Base-by-base conservation (phyloP, 306 rosid species). In the Macrotyloma uniflorum region DNA sequence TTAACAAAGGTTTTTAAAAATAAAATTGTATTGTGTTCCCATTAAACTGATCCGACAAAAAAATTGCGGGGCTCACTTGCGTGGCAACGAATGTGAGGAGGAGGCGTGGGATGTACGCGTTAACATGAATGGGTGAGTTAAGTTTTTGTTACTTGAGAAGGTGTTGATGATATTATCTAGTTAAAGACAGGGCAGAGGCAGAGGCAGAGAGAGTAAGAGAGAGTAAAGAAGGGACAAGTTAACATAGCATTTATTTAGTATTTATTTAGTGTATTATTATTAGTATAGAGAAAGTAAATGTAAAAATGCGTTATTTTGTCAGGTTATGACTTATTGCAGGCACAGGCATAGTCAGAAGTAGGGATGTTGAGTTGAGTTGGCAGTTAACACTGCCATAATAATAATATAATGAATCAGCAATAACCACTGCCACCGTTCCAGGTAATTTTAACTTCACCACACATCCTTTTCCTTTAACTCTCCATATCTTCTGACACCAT, bases 31-130 rank as follows among this genome's bases (percentile, higher is more conserved):
- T 50, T 28, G 54, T 53, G 51, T 63, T 54, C 24, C 42, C 45
- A 43, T 54, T 64, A 46, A 54, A 67, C 23, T 69, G 55, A 30
- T 63, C 86, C 88, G 88, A 79, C 88, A 80, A 79, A 79, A 84
- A 72, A 58, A 67, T 69, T 45, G 82, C 15, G 77, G 88, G 83
- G 79, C 86, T 78, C 81, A 79, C 84, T 84, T 79, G 65, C 47
- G 36, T 76, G 6, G n/a, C 12, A 55, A 26, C 23, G 18, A 6
- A 4, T 1, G 30, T 33, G 66, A 80, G 67, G 4, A 0, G 4
- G 2, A 2, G 68, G 83, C 91, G 88, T 86, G 77, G 5, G 0
- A 0, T 0, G 0, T 70, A 81, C 88, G 74, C 67, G 42, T 24
- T 3, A n/a, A n/a, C n/a, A n/a, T n/a, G n/a, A n/a, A n/a, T n/a